phyloP scores from a whole-genome alignment of 2,329 filamentous ascomycete genomes.

The Penicillium palitans region DNA sequence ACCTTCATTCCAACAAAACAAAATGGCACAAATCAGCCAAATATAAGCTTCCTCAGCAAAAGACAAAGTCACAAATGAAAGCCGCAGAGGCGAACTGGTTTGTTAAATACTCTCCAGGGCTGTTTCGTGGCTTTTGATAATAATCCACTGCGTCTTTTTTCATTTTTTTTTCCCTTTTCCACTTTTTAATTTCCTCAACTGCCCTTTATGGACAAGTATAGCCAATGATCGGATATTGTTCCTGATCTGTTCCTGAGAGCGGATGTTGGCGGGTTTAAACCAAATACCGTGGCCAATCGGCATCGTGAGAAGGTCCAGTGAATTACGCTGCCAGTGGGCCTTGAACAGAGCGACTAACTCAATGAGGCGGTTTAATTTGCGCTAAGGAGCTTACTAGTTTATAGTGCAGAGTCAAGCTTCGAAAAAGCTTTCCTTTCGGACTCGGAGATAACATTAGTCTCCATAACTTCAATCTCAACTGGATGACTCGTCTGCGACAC shows the following conservation, averaged over 20 bases:
- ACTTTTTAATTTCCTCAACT: not conserved
- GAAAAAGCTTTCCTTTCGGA: not conserved
- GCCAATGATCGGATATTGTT: constrained; percentile 1
- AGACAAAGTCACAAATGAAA: not conserved
- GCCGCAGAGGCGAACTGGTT: too few relatives aligned
- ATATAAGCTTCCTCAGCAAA: not conserved
- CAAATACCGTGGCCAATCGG: not conserved
- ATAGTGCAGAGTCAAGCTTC: constrained; percentile 7
- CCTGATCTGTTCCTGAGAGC: not conserved
- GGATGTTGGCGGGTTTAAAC: not conserved
- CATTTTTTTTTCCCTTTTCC: not conserved
- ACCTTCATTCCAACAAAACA: not conserved
- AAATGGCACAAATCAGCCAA: not conserved
- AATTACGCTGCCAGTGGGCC: not conserved
- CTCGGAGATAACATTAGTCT: not conserved
- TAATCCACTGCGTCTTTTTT: not conserved
- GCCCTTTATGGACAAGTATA: not conserved
- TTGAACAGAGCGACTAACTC: not conserved
- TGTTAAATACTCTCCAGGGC: not conserved
- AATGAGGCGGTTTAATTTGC: not conserved
- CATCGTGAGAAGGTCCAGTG: not conserved
- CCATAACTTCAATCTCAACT: constrained; percentile 3
- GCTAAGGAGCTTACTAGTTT: not conserved
- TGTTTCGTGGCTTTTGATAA: not conserved
- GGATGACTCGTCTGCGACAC: not conserved